These are phyloP conservation scores for Diaporthe citri DNA, from an alignment of 2,329 filamentous ascomycete genomes.

Conservation along the genomic window DNA sequence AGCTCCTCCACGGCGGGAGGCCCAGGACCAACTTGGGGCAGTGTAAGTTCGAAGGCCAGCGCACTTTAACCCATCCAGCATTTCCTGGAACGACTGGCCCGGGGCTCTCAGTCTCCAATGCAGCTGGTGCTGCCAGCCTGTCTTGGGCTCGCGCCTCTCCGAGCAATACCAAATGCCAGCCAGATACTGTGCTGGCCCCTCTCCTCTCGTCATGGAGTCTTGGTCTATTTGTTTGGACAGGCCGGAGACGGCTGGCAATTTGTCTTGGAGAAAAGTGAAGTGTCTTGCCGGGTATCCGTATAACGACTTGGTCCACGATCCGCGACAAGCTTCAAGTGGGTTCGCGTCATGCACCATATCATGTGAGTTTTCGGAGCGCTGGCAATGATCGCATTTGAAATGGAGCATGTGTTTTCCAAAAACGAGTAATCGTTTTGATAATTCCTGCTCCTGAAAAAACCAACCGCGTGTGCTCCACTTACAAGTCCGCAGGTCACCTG, in stretches of 20 bases:
- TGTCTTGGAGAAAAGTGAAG: not conserved
- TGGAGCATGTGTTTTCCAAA: not conserved
- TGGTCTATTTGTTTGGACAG: not conserved
- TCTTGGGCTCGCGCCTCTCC: not conserved
- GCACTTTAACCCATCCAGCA: not conserved
- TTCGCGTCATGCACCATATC: accelerated
- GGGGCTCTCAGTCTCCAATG: not conserved
- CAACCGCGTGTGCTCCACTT: not conserved
- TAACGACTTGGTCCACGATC: not conserved
- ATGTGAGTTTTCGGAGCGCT: not conserved
- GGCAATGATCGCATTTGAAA: not conserved
- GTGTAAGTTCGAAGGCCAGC: not conserved
- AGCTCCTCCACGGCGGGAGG: not conserved
- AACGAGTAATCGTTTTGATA: not conserved
- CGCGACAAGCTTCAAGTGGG: not conserved
- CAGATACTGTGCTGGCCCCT: not conserved
- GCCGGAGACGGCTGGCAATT: not conserved
- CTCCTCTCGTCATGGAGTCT: not conserved
- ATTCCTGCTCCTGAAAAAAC: not conserved
- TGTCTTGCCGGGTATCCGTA: not conserved
- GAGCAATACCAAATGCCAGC: not conserved
- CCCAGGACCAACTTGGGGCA: slow-evolving; percentile 1
- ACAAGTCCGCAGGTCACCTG: not conserved
- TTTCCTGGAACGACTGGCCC: not conserved
- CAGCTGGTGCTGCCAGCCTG: not conserved